These are phyloP conservation scores for Hymenoscyphus scutula DNA, from an alignment of 2,329 filamentous ascomycete genomes.

Conservation along the genomic window DNA sequence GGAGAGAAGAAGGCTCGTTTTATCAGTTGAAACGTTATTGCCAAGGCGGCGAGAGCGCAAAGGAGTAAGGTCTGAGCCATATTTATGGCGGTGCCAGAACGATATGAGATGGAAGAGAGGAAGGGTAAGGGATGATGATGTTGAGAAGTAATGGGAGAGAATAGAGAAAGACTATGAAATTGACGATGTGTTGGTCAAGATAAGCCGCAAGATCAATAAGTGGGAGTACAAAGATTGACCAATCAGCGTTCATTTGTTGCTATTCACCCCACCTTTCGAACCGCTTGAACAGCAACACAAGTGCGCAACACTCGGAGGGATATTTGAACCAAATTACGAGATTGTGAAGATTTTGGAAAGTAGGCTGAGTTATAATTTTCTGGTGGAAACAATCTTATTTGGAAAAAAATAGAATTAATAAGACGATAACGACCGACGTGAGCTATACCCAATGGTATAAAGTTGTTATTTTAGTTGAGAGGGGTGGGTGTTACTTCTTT, in stretches of 20 bases:
- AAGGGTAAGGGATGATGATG: background rate
- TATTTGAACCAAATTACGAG: too few relatives aligned
- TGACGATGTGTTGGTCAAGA: background rate
- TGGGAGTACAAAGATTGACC: background rate
- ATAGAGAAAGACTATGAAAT: background rate
- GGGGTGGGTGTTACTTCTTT: too few relatives aligned
- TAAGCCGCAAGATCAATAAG: background rate
- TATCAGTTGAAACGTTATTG: background rate
- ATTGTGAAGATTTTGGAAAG: too few relatives aligned
- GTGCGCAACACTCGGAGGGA: background rate
- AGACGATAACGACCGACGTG: too few relatives aligned
- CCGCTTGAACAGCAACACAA: background rate
- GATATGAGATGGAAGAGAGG: background rate
- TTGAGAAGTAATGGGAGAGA: background rate
- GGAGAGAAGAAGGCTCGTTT: slow-evolving; percentile 20
- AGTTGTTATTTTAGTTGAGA: too few relatives aligned
- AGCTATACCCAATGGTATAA: too few relatives aligned
- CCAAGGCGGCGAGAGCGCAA: background rate
- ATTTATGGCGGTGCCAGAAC: background rate
- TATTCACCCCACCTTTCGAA: background rate
- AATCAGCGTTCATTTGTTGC: background rate
- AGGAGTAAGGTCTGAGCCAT: background rate
- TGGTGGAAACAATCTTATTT: too few relatives aligned
- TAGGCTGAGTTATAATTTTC: too few relatives aligned
- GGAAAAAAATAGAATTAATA: too few relatives aligned